These are phyloP conservation scores for Lasiodiplodia gonubiensis DNA, from an alignment of 2,329 filamentous ascomycete genomes.

Conservation along the genomic window DNA sequence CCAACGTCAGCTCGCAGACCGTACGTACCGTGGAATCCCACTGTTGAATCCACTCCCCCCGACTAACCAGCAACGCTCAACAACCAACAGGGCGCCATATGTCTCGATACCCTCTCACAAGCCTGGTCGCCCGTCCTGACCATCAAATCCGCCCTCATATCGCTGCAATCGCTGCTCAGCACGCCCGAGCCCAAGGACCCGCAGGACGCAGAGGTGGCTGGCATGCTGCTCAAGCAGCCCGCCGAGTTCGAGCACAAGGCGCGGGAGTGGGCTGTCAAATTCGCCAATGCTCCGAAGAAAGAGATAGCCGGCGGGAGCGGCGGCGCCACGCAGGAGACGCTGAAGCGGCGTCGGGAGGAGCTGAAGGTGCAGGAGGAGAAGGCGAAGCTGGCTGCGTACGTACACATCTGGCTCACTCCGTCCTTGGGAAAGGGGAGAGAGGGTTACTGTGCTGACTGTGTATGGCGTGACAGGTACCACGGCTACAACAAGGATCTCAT, in stretches of 20 bases:
- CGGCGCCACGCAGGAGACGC: conserved; percentile 58
- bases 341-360: conserved; percentile 62
- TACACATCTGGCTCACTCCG: too few species aligned
- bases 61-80: not conserved
- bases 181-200: conserved; percentile 95
- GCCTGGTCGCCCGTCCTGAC: conserved; percentile 97
- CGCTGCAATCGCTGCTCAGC: conserved; percentile 89
- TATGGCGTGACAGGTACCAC: conserved; percentile 69
- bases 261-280: conserved; percentile 85
- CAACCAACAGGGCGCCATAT: conserved; percentile 80
- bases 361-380: conserved; percentile 65
- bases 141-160: conserved; percentile 93
- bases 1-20: conserved; percentile 92
- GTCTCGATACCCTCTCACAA: conserved; percentile 85
- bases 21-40: conserved; percentile 57
- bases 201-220: conserved; percentile 93
- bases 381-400: conserved; percentile 61
- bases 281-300: conserved; percentile 75
- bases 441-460: not conserved
- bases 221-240: conserved; percentile 81
- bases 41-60: not conserved
- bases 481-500: conserved; percentile 87
- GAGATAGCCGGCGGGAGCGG: conserved; percentile 61
- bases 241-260: conserved; percentile 81
- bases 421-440: too few species aligned